Percentiles rank a stretch among this genome's conserved stretches.
phyloP scores from a whole-genome alignment of 805 yeast genomes.

The Ogataea paradorogensis region DNA sequence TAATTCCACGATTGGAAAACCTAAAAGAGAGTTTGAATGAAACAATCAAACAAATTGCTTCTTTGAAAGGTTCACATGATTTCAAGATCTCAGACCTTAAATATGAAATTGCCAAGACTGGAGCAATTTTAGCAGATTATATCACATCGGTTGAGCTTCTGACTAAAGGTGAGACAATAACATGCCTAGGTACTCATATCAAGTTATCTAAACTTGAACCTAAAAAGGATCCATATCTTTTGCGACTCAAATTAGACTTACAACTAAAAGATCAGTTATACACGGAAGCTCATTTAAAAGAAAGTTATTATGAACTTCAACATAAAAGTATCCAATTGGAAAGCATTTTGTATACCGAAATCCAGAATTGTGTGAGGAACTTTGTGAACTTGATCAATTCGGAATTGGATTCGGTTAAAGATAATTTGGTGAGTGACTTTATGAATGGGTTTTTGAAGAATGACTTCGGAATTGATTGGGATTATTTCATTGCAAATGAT shows the following conservation, averaged over 20 bases:
- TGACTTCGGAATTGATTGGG: conserved; percentile 69
- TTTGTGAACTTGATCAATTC: conserved; percentile 50
- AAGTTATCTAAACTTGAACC: conserved; percentile 25
- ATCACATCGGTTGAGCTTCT: conserved; percentile 42
- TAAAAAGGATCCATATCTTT: conserved; percentile 57
- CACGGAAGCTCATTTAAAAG: conserved; percentile 65
- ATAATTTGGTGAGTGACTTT: conserved; percentile 53
- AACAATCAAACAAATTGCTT: conserved; percentile 52
- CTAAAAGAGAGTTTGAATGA: conserved; percentile 51
- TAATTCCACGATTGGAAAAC: conserved; percentile 55
- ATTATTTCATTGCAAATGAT: conserved; percentile 52
- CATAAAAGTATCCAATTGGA: conserved; percentile 63
- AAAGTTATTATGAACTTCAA: conserved; percentile 63
- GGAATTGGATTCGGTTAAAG: conserved; percentile 47
- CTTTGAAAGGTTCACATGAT: conserved; percentile 48
- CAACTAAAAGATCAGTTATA: conserved; percentile 62
- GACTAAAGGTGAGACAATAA: conserved; percentile 35
- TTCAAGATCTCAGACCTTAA: conserved; percentile 56
- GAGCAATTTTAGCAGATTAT: conserved; percentile 49
- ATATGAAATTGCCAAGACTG: conserved; percentile 61
- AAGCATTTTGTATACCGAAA: conserved; percentile 57
- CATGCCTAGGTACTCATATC: conserved; percentile 31
- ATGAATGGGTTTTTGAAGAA: conserved; percentile 49
- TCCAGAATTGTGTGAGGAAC: conserved; percentile 53
- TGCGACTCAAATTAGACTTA: conserved; percentile 58